Evolutionary conservation across 345 rosid species (phyloP).

Genomic region (Citrus sp.): DNA sequence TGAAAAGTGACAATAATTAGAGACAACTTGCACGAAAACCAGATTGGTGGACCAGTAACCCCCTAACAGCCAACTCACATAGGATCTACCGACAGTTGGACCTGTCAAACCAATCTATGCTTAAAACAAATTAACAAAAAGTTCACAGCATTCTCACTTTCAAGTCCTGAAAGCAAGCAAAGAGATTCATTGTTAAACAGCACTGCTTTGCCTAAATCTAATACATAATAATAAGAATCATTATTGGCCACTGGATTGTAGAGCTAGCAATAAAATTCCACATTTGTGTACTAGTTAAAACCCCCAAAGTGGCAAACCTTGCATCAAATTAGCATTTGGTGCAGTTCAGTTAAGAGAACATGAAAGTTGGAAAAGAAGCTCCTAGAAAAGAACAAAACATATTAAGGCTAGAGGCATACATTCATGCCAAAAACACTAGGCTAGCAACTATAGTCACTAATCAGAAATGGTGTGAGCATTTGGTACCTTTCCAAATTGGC

Average conservation of each 20-base stretch:
- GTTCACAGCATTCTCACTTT: neutral
- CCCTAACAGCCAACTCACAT: neutral
- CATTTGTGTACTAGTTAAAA: neutral
- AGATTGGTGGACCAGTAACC: neutral
- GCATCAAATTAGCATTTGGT: neutral
- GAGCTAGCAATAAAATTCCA: neutral
- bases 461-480: neutral
- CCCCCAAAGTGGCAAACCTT: neutral
- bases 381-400: neutral
- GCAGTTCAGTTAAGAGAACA: neutral
- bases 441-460: neutral
- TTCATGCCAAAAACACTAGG: neutral
- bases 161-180: neutral
- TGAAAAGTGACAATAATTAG: neutral
- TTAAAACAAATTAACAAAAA: neutral
- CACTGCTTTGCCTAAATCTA: neutral
- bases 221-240: neutral
- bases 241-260: neutral
- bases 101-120: neutral
- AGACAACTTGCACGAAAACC: neutral
- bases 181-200: neutral
- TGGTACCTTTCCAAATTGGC: neutral
- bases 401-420: neutral
- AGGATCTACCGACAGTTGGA: neutral
- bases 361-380: neutral